Conservation (phyloP, 306 rosid species). For the Lagenaria siceraria region DNA sequence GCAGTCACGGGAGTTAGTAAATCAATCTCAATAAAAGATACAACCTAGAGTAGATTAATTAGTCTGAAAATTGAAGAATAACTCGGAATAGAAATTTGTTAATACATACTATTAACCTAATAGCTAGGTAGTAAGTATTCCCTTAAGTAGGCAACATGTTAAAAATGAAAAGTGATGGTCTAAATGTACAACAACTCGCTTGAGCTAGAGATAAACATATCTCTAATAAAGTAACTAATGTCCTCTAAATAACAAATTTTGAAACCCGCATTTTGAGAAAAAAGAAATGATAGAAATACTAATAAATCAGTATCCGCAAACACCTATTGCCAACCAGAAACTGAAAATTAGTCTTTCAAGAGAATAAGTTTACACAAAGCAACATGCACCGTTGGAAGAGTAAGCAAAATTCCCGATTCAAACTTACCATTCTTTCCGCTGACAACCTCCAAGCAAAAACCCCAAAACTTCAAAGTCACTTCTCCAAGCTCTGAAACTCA, state of each 20-base stretch:
- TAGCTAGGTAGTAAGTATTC: neutral
- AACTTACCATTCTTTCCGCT: conserved; percentile 28
- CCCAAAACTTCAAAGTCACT: neutral
- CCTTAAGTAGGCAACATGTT: neutral
- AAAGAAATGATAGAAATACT: neutral
- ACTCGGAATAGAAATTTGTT: neutral
- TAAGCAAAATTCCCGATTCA: neutral
- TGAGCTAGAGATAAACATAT: neutral
- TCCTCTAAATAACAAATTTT: neutral
- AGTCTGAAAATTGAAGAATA: neutral
- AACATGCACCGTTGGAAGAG: neutral
- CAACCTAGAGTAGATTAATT: neutral
- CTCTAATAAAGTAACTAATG: neutral
- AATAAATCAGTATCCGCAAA: neutral
- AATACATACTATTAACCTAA: neutral
- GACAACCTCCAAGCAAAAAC: neutral
- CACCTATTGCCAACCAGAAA: neutral
- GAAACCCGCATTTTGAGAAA: neutral
- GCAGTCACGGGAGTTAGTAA: neutral
- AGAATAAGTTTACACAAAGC: neutral
- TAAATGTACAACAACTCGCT: neutral
- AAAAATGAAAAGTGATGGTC: neutral
- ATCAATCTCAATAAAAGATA: neutral
- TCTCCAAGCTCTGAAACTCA: neutral
- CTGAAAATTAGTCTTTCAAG: neutral